Percentiles rank a stretch among this genome's conserved stretches.
Conservation (phyloP, 768 basidiomycete species). For the Suillus sp. region DNA sequence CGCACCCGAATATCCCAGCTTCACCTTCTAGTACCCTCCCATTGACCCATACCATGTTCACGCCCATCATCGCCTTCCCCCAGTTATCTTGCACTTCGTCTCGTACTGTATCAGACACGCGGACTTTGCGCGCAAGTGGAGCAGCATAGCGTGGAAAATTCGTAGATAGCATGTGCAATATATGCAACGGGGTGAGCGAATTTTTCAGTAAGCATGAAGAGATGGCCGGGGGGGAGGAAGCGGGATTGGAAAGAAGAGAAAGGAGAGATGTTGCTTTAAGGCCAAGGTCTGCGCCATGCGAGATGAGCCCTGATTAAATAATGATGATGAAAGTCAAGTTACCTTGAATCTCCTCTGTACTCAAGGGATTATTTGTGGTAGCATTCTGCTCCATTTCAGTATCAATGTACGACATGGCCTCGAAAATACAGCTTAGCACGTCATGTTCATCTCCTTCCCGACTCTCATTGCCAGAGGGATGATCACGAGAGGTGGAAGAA, state of each 20-base stretch:
- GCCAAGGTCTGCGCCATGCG: slow-evolving; percentile 54
- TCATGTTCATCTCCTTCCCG: slow-evolving; percentile 24
- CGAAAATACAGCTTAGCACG: slow-evolving; percentile 30
- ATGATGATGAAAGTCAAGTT: slow-evolving; percentile 20
- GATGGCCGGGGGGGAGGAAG: slow-evolving; percentile 39
- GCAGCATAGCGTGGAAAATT: slow-evolving; percentile 89
- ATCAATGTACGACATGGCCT: slow-evolving; percentile 32
- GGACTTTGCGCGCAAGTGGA: slow-evolving; percentile 69
- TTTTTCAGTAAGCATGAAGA: slow-evolving; percentile 24
- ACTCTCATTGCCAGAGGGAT: slow-evolving; percentile 1
- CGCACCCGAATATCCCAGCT: slow-evolving; percentile 52
- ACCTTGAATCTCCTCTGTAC: slow-evolving; percentile 59
- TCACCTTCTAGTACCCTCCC: slow-evolving; percentile 72
- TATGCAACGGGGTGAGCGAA: slow-evolving; percentile 18
- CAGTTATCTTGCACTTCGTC: slow-evolving; percentile 63
- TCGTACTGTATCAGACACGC: slow-evolving; percentile 48
- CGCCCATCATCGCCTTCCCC: slow-evolving; percentile 49
- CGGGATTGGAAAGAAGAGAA: slow-evolving; percentile 52
- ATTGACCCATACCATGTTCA: slow-evolving; percentile 78
- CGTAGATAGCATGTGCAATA: slow-evolving; percentile 70
- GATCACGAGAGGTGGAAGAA: slow-evolving; percentile 1
- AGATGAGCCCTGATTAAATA: background rate
- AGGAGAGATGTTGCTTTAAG: slow-evolving; percentile 77
- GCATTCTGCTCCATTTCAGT: slow-evolving; percentile 35
- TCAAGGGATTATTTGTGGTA: slow-evolving; percentile 45